Evolutionary conservation across 805 yeast species (phyloP).

Genomic region (Saccharomyces kudriavzevii): DNA sequence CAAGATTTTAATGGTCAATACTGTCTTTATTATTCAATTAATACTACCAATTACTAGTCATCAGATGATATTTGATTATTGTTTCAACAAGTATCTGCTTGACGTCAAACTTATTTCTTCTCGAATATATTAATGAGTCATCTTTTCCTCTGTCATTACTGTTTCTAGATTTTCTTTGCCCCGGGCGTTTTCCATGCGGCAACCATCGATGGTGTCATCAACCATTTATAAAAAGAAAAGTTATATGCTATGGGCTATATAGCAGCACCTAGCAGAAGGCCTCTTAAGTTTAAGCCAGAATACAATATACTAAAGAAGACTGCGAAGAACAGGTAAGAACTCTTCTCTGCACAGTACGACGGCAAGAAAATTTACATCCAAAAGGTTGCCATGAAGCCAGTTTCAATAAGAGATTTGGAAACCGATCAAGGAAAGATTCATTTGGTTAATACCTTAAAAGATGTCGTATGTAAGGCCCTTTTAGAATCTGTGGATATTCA

Average conservation of each 20-base stretch:
- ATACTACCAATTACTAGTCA: no score
- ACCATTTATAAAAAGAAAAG: neutral
- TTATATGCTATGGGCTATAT: neutral
- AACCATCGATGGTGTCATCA: neutral
- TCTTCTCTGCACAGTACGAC: neutral
- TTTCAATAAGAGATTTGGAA: neutral
- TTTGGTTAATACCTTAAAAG: constrained; percentile 6
- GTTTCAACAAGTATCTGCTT: neutral
- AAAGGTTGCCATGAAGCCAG: neutral
- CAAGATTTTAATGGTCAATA: no score
- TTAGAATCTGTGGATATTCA: neutral
- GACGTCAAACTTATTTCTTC: neutral
- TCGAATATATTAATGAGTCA: neutral
- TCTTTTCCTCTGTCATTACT: neutral
- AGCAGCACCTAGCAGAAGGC: neutral
- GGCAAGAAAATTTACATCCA: neutral
- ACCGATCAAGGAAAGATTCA: neutral
- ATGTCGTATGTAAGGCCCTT: neutral
- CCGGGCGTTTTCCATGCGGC: neutral
- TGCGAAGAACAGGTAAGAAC: neutral
- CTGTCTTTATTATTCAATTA: no score
- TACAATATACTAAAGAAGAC: neutral
- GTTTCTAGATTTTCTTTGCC: neutral
- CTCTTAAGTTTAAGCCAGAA: no score
- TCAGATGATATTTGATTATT: no score